These are phyloP conservation scores for Chytriomyces hyalinus DNA, from an alignment of 192 early-diverging fungal genomes.

Conservation along the genomic window DNA sequence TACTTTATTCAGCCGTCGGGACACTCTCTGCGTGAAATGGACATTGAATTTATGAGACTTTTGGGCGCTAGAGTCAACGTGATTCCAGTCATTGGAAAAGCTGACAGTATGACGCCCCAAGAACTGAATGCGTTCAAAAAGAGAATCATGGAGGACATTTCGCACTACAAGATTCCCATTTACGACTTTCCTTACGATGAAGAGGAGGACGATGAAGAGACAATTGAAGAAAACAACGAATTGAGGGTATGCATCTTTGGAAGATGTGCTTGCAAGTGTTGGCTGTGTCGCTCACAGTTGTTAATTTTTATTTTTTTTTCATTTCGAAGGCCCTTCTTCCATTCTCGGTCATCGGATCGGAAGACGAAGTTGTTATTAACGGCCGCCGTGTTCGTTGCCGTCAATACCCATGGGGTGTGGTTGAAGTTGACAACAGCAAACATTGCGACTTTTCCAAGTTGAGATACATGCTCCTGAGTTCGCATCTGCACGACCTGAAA, in stretches of 20 bases:
- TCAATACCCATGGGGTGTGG: conserved; percentile 69
- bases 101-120: conserved; percentile 89
- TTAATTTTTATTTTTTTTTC: conserved; percentile 3
- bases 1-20: conserved; percentile 99
- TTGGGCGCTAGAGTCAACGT: conserved; percentile 92
- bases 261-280: too few relatives aligned
- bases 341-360: conserved; percentile 65
- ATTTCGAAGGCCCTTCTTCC: conserved; percentile 55
- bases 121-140: conserved; percentile 97
- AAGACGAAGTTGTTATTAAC: conserved; percentile 62
- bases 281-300: neutral
- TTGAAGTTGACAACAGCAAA: conserved; percentile 64
- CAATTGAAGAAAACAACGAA: conserved; percentile 96
- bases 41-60: conserved; percentile 83
- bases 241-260: conserved; percentile 60
- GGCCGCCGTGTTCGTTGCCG: conserved; percentile 64
- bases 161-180: conserved; percentile 92
- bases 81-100: conserved; percentile 92
- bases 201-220: conserved; percentile 99
- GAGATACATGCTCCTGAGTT: conserved; percentile 66
- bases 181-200: conserved; percentile 97
- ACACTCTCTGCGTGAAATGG: conserved; percentile 92
- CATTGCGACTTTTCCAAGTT: conserved; percentile 72
- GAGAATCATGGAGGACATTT: conserved; percentile 96
- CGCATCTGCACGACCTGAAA: conserved; percentile 77